Evolutionary conservation across 306 rosid genomes (phyloP).

Genomic region (Herpetospermum pedunculosum): DNA sequence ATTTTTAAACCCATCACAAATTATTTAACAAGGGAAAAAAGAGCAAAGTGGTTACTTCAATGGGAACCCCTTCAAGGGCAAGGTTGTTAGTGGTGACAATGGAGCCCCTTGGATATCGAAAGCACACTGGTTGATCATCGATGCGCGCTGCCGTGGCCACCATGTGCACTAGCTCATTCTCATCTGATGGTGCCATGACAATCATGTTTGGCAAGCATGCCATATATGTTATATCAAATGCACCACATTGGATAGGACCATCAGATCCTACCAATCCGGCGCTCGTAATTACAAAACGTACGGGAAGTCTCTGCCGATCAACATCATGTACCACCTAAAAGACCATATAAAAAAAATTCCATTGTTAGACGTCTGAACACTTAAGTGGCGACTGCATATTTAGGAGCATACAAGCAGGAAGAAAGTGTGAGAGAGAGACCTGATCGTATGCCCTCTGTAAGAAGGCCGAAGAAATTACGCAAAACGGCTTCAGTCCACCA

Average conservation of each 20-base stretch:
- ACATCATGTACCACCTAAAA: constrained; percentile 82
- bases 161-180: constrained; percentile 74
- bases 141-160: constrained; percentile 65
- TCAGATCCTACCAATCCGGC: constrained; percentile 91
- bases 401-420: background rate
- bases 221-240: constrained; percentile 83
- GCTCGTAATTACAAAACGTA: constrained; percentile 77
- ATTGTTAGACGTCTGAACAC: background rate
- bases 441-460: constrained; percentile 91
- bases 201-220: constrained; percentile 93
- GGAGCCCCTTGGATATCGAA: constrained; percentile 84
- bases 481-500: constrained; percentile 93
- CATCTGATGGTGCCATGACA: constrained; percentile 92
- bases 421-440: constrained; percentile 21
- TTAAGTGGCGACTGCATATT: background rate
- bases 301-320: constrained; percentile 75
- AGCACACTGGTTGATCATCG: constrained; percentile 71
- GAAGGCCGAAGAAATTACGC: constrained; percentile 76
- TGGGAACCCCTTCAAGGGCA: constrained; percentile 39
- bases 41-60: constrained; percentile 43
- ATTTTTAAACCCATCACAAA: background rate
- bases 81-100: constrained; percentile 27
- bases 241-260: constrained; percentile 81
- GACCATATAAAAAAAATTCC: background rate
- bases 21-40: background rate